A percentile compares a stretch with the other conserved stretches of the same genome.
Conservation (phyloP, 2,329 filamentous ascomycete genomes). For the Penicillium sp. region DNA sequence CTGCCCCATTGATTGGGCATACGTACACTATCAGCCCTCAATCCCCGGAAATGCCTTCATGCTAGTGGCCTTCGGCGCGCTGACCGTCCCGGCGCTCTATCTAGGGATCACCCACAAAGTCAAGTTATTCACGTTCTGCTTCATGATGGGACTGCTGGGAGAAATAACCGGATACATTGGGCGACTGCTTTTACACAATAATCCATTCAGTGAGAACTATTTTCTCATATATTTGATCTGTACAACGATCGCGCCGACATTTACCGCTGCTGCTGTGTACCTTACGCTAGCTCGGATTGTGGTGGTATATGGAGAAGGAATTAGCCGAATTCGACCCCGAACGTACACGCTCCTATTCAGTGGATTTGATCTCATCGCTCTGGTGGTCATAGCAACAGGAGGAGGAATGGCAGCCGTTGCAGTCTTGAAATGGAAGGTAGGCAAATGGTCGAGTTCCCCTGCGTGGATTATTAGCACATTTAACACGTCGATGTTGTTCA, state of each 20-base stretch:
- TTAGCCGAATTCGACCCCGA: conserved; percentile 1
- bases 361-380: not conserved
- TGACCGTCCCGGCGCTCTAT: not conserved
- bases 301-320: not conserved
- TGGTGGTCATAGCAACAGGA: not conserved
- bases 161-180: not conserved
- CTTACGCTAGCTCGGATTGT: conserved; percentile 2
- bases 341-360: conserved; percentile 1
- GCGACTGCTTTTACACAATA: not conserved
- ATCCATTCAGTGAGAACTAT: not conserved
- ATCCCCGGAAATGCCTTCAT: conserved; percentile 1
- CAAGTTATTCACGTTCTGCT: conserved; percentile 4
- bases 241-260: not conserved
- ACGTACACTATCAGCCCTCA: conserved; percentile 4
- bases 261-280: not conserved
- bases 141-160: conserved; percentile 1
- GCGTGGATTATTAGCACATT: not conserved
- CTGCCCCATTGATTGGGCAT: conserved; percentile 2
- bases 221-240: conserved; percentile 3
- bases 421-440: not conserved
- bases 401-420: conserved; percentile 1
- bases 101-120: conserved; percentile 2
- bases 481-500: not conserved
- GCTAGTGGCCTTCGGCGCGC: not conserved
- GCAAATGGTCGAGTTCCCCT: not conserved